Evolutionary conservation across 1,139 yeast genomes (phyloP).

Genomic region (Barnettozyma hawaiiensis): DNA sequence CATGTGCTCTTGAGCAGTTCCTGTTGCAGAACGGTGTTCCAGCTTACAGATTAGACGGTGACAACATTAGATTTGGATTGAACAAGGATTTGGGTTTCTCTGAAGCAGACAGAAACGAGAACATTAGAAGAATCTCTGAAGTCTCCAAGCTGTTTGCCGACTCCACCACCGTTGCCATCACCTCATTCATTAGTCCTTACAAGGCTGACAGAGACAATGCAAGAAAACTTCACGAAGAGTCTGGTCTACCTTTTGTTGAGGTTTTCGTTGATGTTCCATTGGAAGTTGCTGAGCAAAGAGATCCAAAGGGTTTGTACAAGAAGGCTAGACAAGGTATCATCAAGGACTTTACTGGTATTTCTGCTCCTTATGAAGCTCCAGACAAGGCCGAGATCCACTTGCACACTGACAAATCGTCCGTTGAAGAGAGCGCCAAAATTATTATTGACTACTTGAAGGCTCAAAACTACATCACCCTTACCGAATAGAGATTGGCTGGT

Average conservation of each 20-base stretch:
- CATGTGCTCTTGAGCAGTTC: conserved; percentile 86
- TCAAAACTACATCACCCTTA: conserved; percentile 36
- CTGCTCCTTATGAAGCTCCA: conserved; percentile 96
- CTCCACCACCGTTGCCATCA: conserved; percentile 75
- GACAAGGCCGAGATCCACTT: conserved; percentile 76
- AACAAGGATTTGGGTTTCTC: conserved; percentile 92
- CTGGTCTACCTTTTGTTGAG: conserved; percentile 78
- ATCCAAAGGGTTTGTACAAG: conserved; percentile 93
- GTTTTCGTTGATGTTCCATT: conserved; percentile 90
- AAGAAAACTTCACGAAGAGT: conserved; percentile 72
- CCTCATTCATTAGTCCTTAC: conserved; percentile 92
- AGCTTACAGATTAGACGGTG: conserved; percentile 91
- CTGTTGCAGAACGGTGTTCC: conserved; percentile 60
- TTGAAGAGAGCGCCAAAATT: conserved; percentile 75
- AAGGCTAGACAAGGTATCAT: conserved; percentile 94
- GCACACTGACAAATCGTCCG: conserved; percentile 60
- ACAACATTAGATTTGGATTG: conserved; percentile 87
- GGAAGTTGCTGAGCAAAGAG: conserved; percentile 91
- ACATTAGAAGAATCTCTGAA: conserved; percentile 89
- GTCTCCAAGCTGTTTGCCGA: conserved; percentile 92
- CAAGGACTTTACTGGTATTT: conserved; percentile 91
- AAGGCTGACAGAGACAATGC: conserved; percentile 79
- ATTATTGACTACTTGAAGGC: conserved; percentile 64
- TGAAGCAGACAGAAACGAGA: conserved; percentile 88
- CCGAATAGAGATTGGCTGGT: too few species aligned